A percentile compares a stretch with the other conserved stretches of the same genome.
Conservation (phyloP, 2,329 filamentous ascomycete species). For the Huntiella decipiens region DNA sequence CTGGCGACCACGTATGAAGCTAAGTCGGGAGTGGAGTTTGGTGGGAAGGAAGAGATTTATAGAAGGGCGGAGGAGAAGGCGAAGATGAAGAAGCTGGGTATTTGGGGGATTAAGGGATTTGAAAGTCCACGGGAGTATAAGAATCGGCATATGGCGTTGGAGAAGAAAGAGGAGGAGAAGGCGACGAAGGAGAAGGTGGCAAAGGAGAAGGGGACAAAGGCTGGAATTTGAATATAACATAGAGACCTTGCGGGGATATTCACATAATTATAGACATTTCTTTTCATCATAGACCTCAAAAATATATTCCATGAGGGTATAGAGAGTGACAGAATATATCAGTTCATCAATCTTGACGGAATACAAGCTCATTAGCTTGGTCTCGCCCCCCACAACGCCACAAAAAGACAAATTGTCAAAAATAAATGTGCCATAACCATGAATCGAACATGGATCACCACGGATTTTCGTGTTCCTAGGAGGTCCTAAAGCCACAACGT, state of each 20-base stretch:
- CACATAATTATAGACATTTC: too few species aligned
- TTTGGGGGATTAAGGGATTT: slow-evolving; percentile 56
- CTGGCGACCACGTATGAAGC: slow-evolving; percentile 87
- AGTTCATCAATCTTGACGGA: too few species aligned
- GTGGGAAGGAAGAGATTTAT: slow-evolving; percentile 46
- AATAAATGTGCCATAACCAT: slow-evolving; percentile 7
- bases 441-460: slow-evolving; percentile 11
- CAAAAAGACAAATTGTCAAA: neutral
- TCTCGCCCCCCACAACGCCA: too few species aligned
- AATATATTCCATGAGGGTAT: too few species aligned
- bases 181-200: neutral
- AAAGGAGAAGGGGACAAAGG: neutral
- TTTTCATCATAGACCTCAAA: too few species aligned
- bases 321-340: too few species aligned
- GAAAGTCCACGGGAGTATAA: slow-evolving; percentile 88
- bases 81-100: slow-evolving; percentile 43
- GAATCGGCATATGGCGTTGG: slow-evolving; percentile 18
- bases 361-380: too few species aligned
- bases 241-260: too few species aligned
- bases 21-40: slow-evolving; percentile 77
- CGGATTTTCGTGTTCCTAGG: neutral
- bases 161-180: neutral
- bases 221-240: neutral
- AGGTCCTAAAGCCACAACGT: slow-evolving; percentile 6
- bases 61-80: slow-evolving; percentile 46